Conservation (phyloP, 2,329 filamentous ascomycete species). For the Colletotrichum filicis region DNA sequence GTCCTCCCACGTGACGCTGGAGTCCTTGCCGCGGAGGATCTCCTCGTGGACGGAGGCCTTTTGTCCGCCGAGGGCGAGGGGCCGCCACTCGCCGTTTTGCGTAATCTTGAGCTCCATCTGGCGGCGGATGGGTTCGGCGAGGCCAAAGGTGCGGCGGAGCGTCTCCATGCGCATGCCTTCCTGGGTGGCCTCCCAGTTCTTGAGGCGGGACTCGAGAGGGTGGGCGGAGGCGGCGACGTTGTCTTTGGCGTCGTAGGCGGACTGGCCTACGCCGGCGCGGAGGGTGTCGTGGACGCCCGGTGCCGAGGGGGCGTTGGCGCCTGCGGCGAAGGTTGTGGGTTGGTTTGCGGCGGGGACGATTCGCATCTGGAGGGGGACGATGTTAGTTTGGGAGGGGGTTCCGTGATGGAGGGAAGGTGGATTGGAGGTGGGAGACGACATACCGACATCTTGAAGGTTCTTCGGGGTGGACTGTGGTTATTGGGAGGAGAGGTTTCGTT, state of each 20-base stretch:
- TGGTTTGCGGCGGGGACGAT: conserved; percentile 80
- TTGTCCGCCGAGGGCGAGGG: conserved; percentile 73
- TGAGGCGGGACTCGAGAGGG: conserved; percentile 91
- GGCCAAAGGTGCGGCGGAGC: conserved; percentile 87
- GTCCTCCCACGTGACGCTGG: conserved; percentile 90
- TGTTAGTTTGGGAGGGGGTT: conserved; percentile 15
- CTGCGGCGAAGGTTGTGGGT: conserved; percentile 73
- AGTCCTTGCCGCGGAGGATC: conserved; percentile 83
- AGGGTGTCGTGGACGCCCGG: conserved; percentile 95
- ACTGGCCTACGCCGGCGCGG: conserved; percentile 81
- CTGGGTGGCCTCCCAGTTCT: conserved; percentile 91
- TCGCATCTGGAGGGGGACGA: conserved; percentile 67
- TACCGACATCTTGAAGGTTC: conserved; percentile 58
- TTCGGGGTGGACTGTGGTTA: neutral
- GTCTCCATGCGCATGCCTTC: conserved; percentile 88
- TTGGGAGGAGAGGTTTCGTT: neutral
- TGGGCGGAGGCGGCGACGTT: conserved; percentile 66
- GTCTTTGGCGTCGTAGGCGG: conserved; percentile 59
- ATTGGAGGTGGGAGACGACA: conserved; percentile 37
- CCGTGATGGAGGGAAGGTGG: neutral
- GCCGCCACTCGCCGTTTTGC: conserved; percentile 82
- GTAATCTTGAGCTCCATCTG: conserved; percentile 97
- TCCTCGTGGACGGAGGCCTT: conserved; percentile 83
- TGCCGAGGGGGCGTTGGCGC: conserved; percentile 84
- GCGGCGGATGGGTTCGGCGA: conserved; percentile 90